Evolutionary conservation across 31 red algal species (phyloP), one percentile per base, ranked within the genome.

Genomic region (Asparagopsis taxiformis): DNA sequence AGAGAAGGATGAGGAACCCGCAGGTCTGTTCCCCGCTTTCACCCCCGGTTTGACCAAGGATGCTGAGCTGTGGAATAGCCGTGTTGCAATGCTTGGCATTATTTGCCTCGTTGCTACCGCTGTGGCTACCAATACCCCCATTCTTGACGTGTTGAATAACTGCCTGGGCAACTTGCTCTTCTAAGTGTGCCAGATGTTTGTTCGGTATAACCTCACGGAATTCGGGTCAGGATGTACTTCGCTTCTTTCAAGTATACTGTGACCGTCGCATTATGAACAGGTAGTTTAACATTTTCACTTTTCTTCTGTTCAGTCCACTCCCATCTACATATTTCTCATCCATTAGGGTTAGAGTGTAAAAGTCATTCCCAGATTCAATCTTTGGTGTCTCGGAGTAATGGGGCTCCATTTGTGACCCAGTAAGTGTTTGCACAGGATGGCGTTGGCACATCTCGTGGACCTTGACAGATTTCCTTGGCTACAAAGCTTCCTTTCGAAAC

Each of bases 41-140:
- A 74, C 75, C 35, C 49, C 64, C 13, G 94, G 94, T 56, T 70
- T 97, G 4, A 97, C 88, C 21, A 92, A 93, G 80, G 70, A 78
- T 16, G 94, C 94, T 2, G 94, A 97, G 84, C 52, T 90, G 36
- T 92, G 77, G 77, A 97, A 97, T 51, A 72, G 77, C 49, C 72
- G 94, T 59, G 68, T 97, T 9, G 88, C 94, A 19, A 97, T 97
- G 94, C 79, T 97, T 10, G 94, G 94, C 2, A 39, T 94, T 38
- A 71, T 87, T 32, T 46, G 60, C 26, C 62, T 97, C 21, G 62
- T 84, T 8, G 61, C 39, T 15, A 55, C 57, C 51, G 55, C 94
- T 11, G 68, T 83, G 3, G 70, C 77, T 9, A 89, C 88, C 1
- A 36, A 70, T 54, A 87, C 77, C 17, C 52, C 79, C 7, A 80